Percentiles rank a stretch among this genome's conserved stretches.
Evolutionary conservation across 768 basidiomycete species (phyloP).

Genomic region (Tubosaeta sp.): DNA sequence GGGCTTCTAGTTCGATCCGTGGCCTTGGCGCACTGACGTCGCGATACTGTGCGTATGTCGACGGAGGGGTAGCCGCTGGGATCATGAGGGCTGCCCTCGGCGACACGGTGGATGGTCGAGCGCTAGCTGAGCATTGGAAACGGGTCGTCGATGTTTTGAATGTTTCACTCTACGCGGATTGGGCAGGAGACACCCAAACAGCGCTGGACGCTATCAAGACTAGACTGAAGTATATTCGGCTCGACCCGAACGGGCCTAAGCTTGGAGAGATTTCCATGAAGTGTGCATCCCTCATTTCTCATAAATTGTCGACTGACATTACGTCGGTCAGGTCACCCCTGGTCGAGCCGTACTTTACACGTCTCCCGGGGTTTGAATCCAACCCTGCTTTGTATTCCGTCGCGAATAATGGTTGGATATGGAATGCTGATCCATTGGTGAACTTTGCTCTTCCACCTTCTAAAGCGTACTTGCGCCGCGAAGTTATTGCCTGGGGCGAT

Average conservation of each 20-base stretch:
- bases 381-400: constrained; percentile 62
- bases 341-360: constrained; percentile 91
- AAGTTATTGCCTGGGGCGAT: constrained; percentile 97
- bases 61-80: constrained; percentile 64
- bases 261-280: constrained; percentile 70
- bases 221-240: constrained; percentile 71
- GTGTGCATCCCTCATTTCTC: constrained; percentile 42
- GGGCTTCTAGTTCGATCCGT: constrained; percentile 48
- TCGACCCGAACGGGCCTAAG: constrained; percentile 82
- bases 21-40: constrained; percentile 58
- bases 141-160: constrained; percentile 83
- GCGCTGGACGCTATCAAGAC: constrained; percentile 74
- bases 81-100: constrained; percentile 67
- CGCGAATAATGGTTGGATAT: constrained; percentile 99
- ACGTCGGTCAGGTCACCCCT: constrained; percentile 60
- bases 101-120: constrained; percentile 42
- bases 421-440: constrained; percentile 89
- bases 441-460: constrained; percentile 93
- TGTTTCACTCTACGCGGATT: constrained; percentile 81
- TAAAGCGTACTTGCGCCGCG: constrained; percentile 91
- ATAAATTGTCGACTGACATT: constrained; percentile 7
- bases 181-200: constrained; percentile 74
- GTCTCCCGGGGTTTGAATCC: constrained; percentile 57
- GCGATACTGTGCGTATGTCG: constrained; percentile 64
- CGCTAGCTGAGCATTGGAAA: constrained; percentile 68